Conservation (phyloP, 108 stramenopile genomes). For the Pseudonitzschia pungens region DNA sequence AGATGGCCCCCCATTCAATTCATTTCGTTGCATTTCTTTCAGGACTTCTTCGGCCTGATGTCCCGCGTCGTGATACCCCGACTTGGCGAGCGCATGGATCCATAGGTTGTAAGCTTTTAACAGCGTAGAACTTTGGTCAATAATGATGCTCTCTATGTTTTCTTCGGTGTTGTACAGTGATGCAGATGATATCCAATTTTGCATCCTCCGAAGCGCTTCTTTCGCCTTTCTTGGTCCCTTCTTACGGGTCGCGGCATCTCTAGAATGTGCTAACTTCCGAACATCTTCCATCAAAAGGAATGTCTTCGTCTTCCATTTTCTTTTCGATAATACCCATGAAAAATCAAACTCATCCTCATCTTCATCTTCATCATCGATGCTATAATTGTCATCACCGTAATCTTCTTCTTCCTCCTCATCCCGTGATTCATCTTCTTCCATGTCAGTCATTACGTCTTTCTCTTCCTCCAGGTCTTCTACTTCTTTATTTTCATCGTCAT, state of each 20-base stretch:
- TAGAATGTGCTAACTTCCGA: conserved; percentile 18
- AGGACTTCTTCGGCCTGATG: conserved; percentile 31
- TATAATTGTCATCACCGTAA: background rate
- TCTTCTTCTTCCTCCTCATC: background rate
- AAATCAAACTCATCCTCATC: background rate
- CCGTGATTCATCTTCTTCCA: background rate
- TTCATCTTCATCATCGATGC: background rate
- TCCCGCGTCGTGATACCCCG: conserved; percentile 8
- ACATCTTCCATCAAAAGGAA: conserved; percentile 44
- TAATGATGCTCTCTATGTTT: background rate
- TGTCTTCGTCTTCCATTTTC: conserved; percentile 42
- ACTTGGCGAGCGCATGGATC: conserved; percentile 49
- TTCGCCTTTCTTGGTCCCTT: conserved; percentile 24
- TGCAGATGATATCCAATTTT: background rate
- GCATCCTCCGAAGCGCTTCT: conserved; percentile 27
- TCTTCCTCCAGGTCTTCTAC: no score
- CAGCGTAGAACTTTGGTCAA: conserved; percentile 28
- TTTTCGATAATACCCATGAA: conserved; percentile 5
- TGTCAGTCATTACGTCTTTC: no score
- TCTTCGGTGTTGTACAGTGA: conserved; percentile 4
- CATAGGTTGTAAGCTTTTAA: conserved; percentile 40
- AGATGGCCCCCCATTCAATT: conserved; percentile 1
- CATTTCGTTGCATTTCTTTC: conserved; percentile 22
- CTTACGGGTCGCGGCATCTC: conserved; percentile 16
- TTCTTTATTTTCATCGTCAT: background rate